phyloP scores from a whole-genome alignment of 495 filamentous ascomycete genomes.

The Hypoxylon trugodes region DNA sequence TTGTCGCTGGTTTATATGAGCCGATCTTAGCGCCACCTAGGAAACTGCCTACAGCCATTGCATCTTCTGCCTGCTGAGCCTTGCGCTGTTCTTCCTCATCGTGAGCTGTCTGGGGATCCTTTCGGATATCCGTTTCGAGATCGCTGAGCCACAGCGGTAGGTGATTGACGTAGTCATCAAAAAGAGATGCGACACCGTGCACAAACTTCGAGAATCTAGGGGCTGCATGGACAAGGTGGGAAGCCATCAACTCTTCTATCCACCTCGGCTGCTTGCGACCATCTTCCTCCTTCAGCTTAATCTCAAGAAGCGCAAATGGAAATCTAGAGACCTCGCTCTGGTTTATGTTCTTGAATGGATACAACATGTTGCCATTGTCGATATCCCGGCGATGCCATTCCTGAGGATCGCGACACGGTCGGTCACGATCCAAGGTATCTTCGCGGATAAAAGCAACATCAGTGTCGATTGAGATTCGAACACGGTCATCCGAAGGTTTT shows the following conservation, averaged over 20 bases:
- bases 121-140: slow-evolving; percentile 89
- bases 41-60: slow-evolving; percentile 88
- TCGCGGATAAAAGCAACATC: slow-evolving; percentile 92
- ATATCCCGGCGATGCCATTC: slow-evolving; percentile 94
- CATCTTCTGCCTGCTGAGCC: slow-evolving; percentile 81
- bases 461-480: slow-evolving; percentile 92
- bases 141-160: slow-evolving; percentile 96
- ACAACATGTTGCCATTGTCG: slow-evolving; percentile 81
- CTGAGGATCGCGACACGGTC: slow-evolving; percentile 85
- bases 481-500: slow-evolving; percentile 89
- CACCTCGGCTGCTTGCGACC: slow-evolving; percentile 77
- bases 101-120: slow-evolving; percentile 90
- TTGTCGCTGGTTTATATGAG: slow-evolving; percentile 63
- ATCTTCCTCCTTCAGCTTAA: slow-evolving; percentile 81
- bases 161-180: slow-evolving; percentile 94
- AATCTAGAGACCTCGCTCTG: slow-evolving; percentile 94
- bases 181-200: slow-evolving; percentile 88
- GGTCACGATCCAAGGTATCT: slow-evolving; percentile 80
- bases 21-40: slow-evolving; percentile 55
- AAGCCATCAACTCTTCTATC: slow-evolving; percentile 88
- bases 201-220: slow-evolving; percentile 96
- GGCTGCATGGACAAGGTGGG: slow-evolving; percentile 87
- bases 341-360: slow-evolving; percentile 83
- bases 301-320: slow-evolving; percentile 89
- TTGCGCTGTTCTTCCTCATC: slow-evolving; percentile 87